phyloP scores from a whole-genome alignment of 2,329 filamentous ascomycete genomes.

The Exophiala aquamarina region DNA sequence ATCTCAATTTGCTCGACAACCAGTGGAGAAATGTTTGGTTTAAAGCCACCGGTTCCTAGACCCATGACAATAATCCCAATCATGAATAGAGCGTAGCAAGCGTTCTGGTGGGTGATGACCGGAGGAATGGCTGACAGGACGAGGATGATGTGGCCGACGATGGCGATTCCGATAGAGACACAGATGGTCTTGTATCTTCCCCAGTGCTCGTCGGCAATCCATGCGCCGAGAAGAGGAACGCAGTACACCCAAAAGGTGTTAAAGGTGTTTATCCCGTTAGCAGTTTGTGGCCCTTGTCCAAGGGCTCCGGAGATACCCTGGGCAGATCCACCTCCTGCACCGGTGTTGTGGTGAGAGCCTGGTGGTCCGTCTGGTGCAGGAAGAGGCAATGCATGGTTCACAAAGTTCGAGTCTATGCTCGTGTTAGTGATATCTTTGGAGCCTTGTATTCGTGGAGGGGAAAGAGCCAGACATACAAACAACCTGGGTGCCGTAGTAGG shows the following conservation, averaged over 20 bases:
- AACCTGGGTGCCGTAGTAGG: conserved; percentile 71
- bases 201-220: conserved; percentile 51
- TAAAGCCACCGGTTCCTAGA: conserved; percentile 67
- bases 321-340: conserved; percentile 42
- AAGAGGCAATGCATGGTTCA: conserved; percentile 35
- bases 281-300: conserved; percentile 55
- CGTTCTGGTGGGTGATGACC: conserved; percentile 27
- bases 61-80: conserved; percentile 37
- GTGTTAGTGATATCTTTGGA: too few species aligned
- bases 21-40: conserved; percentile 72
- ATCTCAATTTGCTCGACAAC: conserved; percentile 69
- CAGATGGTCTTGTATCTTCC: conserved; percentile 47
- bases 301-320: conserved; percentile 55
- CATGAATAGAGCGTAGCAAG: conserved; percentile 28
- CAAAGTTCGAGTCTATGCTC: conserved; percentile 55
- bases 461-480: conserved; percentile 46
- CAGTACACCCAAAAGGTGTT: conserved; percentile 55
- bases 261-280: conserved; percentile 56
- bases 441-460: background rate
- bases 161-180: conserved; percentile 30
- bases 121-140: conserved; percentile 30
- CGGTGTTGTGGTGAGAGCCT: conserved; percentile 38
- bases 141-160: conserved; percentile 37
- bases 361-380: conserved; percentile 48
- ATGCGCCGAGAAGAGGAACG: conserved; percentile 35